A percentile compares a stretch with the other conserved stretches of the same genome.
Conservation (phyloP, 1,284 basidiomycete genomes). For the Ustilago nuda region DNA sequence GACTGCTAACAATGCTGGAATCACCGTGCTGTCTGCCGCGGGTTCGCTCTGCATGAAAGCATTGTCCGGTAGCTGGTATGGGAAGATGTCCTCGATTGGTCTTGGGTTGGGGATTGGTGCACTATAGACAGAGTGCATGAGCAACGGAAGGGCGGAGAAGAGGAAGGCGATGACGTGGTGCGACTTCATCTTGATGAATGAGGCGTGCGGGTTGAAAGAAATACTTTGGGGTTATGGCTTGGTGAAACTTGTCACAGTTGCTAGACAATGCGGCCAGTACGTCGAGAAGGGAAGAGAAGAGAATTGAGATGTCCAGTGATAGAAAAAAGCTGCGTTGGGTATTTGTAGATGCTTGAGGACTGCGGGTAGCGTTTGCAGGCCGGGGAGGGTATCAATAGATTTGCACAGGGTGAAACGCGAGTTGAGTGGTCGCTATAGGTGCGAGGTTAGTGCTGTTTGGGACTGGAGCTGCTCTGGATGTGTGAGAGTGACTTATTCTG, state of each 20-base stretch:
- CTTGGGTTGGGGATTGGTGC: constrained; percentile 33
- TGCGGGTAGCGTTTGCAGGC: neutral
- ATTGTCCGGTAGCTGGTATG: constrained; percentile 23
- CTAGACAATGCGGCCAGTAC: constrained; percentile 8
- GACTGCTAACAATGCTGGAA: constrained; percentile 21
- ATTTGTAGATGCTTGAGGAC: neutral
- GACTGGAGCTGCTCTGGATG: neutral
- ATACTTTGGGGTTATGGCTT: neutral
- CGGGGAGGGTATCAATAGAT: neutral
- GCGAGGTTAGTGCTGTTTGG: neutral
- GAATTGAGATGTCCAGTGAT: neutral
- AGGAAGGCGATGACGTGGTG: constrained; percentile 1
- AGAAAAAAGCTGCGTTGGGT: neutral
- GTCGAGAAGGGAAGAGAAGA: neutral
- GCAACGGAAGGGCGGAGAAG: neutral
- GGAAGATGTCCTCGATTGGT: constrained; percentile 44
- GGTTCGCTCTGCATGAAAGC: neutral
- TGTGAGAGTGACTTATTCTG: neutral
- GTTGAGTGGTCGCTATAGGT: neutral
- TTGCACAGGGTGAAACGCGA: neutral
- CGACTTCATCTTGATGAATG: constrained; percentile 22
- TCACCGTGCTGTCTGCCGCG: constrained; percentile 6
- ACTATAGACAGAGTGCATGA: constrained; percentile 1
- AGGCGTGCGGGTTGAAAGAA: neutral
- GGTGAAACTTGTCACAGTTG: neutral